Conservation (phyloP, 2,329 filamentous ascomycete genomes). For the Aspergillus neotritici region DNA sequence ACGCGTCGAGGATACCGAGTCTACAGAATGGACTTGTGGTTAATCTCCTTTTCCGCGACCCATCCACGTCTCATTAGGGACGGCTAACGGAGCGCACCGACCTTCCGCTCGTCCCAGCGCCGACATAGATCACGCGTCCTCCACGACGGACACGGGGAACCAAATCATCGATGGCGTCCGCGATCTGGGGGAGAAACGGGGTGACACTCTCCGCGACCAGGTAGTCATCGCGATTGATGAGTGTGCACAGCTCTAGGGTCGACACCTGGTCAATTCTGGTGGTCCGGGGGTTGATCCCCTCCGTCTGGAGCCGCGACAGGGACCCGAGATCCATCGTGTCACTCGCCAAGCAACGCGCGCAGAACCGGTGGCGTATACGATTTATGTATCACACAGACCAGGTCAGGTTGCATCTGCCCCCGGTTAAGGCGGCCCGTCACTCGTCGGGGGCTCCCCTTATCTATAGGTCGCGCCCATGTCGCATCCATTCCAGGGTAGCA, state of each 20-base stretch:
- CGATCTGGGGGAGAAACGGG: slow-evolving; percentile 29
- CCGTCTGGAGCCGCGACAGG: slow-evolving; percentile 33
- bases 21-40: slow-evolving; percentile 13
- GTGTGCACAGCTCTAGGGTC: slow-evolving; percentile 34
- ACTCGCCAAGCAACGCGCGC: too few species aligned
- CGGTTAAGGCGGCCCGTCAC: too few species aligned
- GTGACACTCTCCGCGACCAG: slow-evolving; percentile 28
- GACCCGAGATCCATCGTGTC: slow-evolving; percentile 11
- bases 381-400: slow-evolving; percentile 4
- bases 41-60: not conserved
- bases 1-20: slow-evolving; percentile 39
- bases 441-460: too few species aligned
- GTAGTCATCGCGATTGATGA: slow-evolving; percentile 37
- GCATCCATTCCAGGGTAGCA: too few species aligned
- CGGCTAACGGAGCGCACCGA: slow-evolving; percentile 12
- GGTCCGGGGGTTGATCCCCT: slow-evolving; percentile 33
- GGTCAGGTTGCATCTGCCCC: not conserved
- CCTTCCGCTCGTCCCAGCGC: slow-evolving; percentile 43
- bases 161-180: slow-evolving; percentile 14
- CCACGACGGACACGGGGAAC: not conserved
- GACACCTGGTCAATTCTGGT: slow-evolving; percentile 33
- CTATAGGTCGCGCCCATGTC: too few species aligned
- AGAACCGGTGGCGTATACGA: too few species aligned
- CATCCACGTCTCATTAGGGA: not conserved
- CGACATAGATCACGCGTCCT: slow-evolving; percentile 34